Percentiles rank a stretch among this genome's conserved stretches.
Conservation (phyloP, 2,329 filamentous ascomycete species). For the Plectosphaerella plurivora region DNA sequence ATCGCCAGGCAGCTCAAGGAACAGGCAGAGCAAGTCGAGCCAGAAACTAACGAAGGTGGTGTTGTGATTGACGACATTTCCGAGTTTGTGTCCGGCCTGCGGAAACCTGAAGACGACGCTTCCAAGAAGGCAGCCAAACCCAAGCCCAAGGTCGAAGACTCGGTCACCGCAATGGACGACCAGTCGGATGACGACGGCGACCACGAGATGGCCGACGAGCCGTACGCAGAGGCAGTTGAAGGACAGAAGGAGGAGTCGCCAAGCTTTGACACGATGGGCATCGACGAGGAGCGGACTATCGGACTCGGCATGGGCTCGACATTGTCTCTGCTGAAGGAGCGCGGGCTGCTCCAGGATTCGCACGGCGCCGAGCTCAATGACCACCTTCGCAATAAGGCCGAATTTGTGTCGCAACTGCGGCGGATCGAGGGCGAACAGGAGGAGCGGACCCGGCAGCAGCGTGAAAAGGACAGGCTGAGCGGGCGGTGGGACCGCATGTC, state of each 20-base stretch:
- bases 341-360: slow-evolving; percentile 69
- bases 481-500: slow-evolving; percentile 86
- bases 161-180: slow-evolving; percentile 38
- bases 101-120: slow-evolving; percentile 57
- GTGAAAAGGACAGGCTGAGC: slow-evolving; percentile 81
- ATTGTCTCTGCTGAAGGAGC: slow-evolving; percentile 76
- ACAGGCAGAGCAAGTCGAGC: slow-evolving; percentile 49
- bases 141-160: slow-evolving; percentile 29
- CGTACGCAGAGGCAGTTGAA: slow-evolving; percentile 20
- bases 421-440: slow-evolving; percentile 74
- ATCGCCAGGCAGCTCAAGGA: slow-evolving; percentile 75
- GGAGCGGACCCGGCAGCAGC: slow-evolving; percentile 70
- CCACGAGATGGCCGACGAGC: slow-evolving; percentile 22
- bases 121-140: slow-evolving; percentile 47
- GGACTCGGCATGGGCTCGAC: slow-evolving; percentile 76
- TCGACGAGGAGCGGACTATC: slow-evolving; percentile 82
- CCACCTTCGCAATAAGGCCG: slow-evolving; percentile 65
- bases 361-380: slow-evolving; percentile 61
- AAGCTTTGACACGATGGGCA: slow-evolving; percentile 60
- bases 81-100: slow-evolving; percentile 86
- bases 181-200: slow-evolving; percentile 33
- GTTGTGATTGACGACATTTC: slow-evolving; percentile 94
- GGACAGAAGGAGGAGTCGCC: slow-evolving; percentile 36
- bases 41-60: slow-evolving; percentile 48
- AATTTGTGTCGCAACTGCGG: slow-evolving; percentile 74